These are phyloP conservation scores for Anaeramoeba ignava DNA, from an alignment of 78 protist species.

Conservation along the genomic window DNA sequence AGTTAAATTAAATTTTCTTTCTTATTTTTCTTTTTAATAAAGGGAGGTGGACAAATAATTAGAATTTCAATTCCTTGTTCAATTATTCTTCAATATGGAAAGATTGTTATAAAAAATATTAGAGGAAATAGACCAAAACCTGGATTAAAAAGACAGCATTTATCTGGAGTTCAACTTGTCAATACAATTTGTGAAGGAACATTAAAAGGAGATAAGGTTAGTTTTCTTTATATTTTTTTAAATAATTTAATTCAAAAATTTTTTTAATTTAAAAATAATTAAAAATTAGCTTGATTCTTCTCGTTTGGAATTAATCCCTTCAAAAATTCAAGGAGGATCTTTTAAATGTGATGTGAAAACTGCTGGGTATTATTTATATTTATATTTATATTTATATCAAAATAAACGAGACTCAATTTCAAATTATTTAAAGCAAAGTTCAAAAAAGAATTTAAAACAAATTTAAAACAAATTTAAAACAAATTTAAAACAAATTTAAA, in stretches of 20 bases:
- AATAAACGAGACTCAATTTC: too few relatives aligned
- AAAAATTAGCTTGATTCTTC: background rate
- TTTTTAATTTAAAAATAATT: too few relatives aligned
- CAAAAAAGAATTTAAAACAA: too few relatives aligned
- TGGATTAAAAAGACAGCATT: background rate
- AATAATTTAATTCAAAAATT: background rate
- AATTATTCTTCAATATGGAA: background rate
- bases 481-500: too few relatives aligned
- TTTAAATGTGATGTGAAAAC: background rate
- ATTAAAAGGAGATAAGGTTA: background rate
- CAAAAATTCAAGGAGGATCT: background rate
- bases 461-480: too few relatives aligned
- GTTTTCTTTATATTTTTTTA: background rate
- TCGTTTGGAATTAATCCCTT: background rate
- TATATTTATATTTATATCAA: too few relatives aligned
- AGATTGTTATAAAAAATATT: background rate
- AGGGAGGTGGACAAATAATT: background rate
- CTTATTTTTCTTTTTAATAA: too few relatives aligned
- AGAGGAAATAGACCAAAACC: background rate
- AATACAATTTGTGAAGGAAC: background rate
- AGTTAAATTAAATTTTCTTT: too few relatives aligned
- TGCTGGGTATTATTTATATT: too few relatives aligned
- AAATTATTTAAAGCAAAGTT: too few relatives aligned
- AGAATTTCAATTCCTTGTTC: background rate
- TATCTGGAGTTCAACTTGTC: background rate